Percentiles rank a stretch among this genome's conserved stretches.
Conservation (phyloP, 768 basidiomycete species). For the Pleurotus giganteus region DNA sequence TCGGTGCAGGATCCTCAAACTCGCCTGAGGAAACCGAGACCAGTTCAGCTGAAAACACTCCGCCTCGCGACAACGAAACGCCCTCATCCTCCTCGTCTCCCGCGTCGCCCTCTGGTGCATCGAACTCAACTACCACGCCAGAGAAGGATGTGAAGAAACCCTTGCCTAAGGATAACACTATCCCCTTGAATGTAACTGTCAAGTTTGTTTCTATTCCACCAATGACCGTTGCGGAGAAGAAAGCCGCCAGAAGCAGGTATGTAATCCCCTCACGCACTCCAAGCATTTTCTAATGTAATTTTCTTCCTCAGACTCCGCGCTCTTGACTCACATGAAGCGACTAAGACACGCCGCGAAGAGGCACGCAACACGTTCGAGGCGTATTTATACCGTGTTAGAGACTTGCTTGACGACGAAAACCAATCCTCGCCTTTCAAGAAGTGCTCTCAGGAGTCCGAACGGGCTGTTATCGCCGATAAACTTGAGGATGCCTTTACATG, state of each 20-base stretch:
- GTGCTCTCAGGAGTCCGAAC: conserved; percentile 75
- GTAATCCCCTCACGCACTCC: too few species aligned
- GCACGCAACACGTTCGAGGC: conserved; percentile 89
- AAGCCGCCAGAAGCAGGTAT: conserved; percentile 68
- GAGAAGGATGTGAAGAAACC: conserved; percentile 31
- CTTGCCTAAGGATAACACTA: conserved; percentile 55
- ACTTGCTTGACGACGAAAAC: conserved; percentile 70
- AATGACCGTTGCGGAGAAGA: conserved; percentile 78
- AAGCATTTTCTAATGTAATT: conserved; percentile 5
- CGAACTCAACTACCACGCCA: conserved; percentile 33
- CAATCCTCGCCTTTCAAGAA: conserved; percentile 76
- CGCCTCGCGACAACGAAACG: conserved; percentile 37
- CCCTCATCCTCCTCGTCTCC: conserved; percentile 29
- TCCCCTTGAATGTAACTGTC: conserved; percentile 62
- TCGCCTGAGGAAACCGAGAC: conserved; percentile 35
- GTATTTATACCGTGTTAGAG: conserved; percentile 89
- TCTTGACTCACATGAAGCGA: conserved; percentile 73
- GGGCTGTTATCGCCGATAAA: conserved; percentile 60
- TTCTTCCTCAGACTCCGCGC: conserved; percentile 60
- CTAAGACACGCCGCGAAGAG: conserved; percentile 81
- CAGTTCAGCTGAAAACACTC: conserved; percentile 39
- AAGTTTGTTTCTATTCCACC: conserved; percentile 69
- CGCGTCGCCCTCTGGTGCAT: conserved; percentile 22
- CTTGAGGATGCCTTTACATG: conserved; percentile 77
- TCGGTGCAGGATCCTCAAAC: conserved; percentile 59